phyloP scores from a whole-genome alignment of 179 eudicot species.

The Camellia oleifera region DNA sequence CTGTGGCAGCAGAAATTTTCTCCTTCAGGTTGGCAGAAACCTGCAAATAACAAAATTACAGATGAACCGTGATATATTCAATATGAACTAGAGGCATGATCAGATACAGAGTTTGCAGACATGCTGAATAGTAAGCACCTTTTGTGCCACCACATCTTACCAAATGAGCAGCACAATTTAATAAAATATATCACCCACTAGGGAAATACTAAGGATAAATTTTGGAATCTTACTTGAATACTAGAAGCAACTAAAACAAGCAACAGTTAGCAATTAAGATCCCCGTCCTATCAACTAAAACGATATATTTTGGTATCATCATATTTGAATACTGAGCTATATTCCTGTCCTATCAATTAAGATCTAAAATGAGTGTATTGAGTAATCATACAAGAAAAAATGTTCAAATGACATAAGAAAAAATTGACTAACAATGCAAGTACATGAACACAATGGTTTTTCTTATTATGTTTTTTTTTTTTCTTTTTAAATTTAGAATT shows the following conservation, averaged over 20 bases:
- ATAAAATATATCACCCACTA: not conserved
- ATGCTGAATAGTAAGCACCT: too few relatives aligned
- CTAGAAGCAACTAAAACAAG: too few relatives aligned
- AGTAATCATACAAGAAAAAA: not conserved
- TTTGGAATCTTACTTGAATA: not conserved
- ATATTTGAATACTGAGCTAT: too few relatives aligned
- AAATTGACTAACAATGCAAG: too few relatives aligned
- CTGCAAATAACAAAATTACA: constrained; percentile 34
- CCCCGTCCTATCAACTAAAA: too few relatives aligned
- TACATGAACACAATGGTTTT: too few relatives aligned
- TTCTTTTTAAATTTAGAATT: too few relatives aligned
- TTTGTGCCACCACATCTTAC: not conserved
- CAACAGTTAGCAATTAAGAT: too few relatives aligned
- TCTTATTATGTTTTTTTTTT: too few relatives aligned
- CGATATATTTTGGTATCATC: too few relatives aligned
- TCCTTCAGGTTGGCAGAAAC: constrained; percentile 81
- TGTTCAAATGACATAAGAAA: too few relatives aligned
- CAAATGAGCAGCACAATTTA: not conserved
- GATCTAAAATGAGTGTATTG: not conserved
- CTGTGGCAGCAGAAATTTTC: constrained; percentile 77
- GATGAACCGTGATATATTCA: not conserved
- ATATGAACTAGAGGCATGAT: not conserved
- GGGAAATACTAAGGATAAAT: not conserved
- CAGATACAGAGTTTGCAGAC: not conserved
- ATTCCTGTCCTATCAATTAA: too few relatives aligned